A percentile compares a stretch with the other conserved stretches of the same genome.
Evolutionary conservation across 2,329 filamentous ascomycete species (phyloP).

Genomic region (Penicillium sp.): DNA sequence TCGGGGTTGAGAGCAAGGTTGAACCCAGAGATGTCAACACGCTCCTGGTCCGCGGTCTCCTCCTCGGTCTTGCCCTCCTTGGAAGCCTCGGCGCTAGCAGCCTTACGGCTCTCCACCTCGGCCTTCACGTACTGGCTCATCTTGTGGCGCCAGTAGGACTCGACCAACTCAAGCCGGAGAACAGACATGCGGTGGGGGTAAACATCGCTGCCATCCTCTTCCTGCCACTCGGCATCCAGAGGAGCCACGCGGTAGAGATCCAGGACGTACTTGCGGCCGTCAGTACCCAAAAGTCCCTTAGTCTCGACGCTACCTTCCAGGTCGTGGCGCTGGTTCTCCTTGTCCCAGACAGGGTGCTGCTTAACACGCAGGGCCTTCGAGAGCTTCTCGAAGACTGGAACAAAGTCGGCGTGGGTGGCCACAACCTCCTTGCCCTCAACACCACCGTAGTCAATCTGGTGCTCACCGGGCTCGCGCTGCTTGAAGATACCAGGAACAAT

Average conservation of each 20-base stretch:
- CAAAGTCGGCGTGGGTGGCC: constrained; percentile 83
- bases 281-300: constrained; percentile 94
- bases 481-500: constrained; percentile 99
- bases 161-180: constrained; percentile 83
- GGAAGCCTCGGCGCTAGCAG: constrained; percentile 41
- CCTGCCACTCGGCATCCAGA: constrained; percentile 85
- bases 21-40: constrained; percentile 84
- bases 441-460: constrained; percentile 97
- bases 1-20: constrained; percentile 89
- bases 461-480: constrained; percentile 93
- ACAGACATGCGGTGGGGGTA: constrained; percentile 98
- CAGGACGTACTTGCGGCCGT: constrained; percentile 95
- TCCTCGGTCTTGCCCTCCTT: constrained; percentile 40
- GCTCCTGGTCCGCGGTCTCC: constrained; percentile 55
- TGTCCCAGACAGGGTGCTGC: constrained; percentile 96
- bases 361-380: constrained; percentile 90
- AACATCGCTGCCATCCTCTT: constrained; percentile 61
- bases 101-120: constrained; percentile 66
- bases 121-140: constrained; percentile 84
- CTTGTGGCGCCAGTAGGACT: constrained; percentile 78
- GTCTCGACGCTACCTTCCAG: constrained; percentile 96
- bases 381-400: constrained; percentile 79
- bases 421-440: constrained; percentile 97
- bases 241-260: constrained; percentile 94
- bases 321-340: constrained; percentile 84